These are phyloP conservation scores for Suillus plorans DNA, from an alignment of 768 basidiomycete species.

Conservation along the genomic window DNA sequence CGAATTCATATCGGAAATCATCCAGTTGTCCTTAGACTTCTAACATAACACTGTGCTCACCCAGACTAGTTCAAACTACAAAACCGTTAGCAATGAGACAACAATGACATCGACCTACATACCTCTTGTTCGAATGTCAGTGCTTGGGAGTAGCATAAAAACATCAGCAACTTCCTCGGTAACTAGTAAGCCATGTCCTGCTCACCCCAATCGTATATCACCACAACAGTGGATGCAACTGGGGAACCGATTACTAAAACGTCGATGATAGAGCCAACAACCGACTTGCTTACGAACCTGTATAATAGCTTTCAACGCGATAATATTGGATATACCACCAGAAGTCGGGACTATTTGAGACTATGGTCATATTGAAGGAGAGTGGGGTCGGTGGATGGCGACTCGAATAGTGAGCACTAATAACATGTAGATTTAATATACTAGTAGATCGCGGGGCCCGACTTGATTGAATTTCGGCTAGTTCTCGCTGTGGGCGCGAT, in stretches of 20 bases:
- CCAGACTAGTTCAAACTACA: not conserved
- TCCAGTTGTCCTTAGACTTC: not conserved
- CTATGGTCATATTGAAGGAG: not conserved
- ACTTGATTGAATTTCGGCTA: too few relatives aligned
- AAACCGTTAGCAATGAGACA: not conserved
- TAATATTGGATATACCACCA: not conserved
- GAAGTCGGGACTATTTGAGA: not conserved
- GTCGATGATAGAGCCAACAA: not conserved
- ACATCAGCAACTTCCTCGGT: not conserved
- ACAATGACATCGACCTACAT: not conserved
- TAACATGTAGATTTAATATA: too few relatives aligned
- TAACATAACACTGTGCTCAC: not conserved
- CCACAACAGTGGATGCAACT: not conserved
- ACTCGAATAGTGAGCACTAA: too few relatives aligned
- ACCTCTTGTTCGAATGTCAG: slow-evolving; percentile 2
- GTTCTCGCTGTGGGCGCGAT: too few relatives aligned
- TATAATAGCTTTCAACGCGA: not conserved
- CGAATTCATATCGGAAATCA: not conserved
- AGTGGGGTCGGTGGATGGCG: not conserved
- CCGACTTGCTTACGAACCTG: not conserved
- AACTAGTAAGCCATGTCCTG: not conserved
- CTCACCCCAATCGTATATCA: not conserved
- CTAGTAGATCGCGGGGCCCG: too few relatives aligned
- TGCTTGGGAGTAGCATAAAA: not conserved
- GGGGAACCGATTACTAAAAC: not conserved